Conservation (phyloP, 2,329 filamentous ascomycete genomes). For the Diaporthe citriasiana region DNA sequence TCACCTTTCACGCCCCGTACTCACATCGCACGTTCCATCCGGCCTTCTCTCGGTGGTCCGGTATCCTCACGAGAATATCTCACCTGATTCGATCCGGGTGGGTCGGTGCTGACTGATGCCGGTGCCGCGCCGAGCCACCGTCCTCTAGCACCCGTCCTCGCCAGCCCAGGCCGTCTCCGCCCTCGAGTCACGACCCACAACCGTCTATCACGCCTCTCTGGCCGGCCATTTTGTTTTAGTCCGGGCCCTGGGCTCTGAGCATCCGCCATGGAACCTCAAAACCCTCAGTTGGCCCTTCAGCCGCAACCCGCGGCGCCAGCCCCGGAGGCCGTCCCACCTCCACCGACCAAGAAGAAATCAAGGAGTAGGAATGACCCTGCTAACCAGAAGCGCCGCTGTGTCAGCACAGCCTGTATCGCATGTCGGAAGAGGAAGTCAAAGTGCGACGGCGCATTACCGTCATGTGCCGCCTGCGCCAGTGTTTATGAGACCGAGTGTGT, state of each 20-base stretch:
- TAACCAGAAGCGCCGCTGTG: conserved; percentile 78
- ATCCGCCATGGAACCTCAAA: conserved; percentile 35
- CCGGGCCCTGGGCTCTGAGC: not conserved
- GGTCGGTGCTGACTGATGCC: conserved; percentile 38
- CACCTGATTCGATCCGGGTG: conserved; percentile 27
- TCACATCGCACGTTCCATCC: not conserved
- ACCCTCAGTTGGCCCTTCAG: conserved; percentile 33
- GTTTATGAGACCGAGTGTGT: conserved; percentile 93
- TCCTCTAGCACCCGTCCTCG: not conserved
- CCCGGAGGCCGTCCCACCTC: conserved; percentile 3
- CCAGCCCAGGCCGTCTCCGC: conserved; percentile 15
- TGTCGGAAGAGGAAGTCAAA: conserved; percentile 86
- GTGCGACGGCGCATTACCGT: conserved; percentile 92
- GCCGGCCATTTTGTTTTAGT: not conserved
- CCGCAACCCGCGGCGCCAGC: conserved; percentile 1
- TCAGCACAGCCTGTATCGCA: conserved; percentile 87
- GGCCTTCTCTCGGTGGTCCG: not conserved
- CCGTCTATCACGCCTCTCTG: not conserved
- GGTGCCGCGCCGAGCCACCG: conserved; percentile 26
- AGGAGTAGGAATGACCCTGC: conserved; percentile 62
- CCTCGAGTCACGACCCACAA: conserved; percentile 3
- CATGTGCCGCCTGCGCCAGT: conserved; percentile 94
- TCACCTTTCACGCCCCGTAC: not conserved
- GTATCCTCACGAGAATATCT: conserved; percentile 18
- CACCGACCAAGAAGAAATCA: conserved; percentile 62